Conservation (phyloP, 139 green algal species). For the Mesotaenium endlicherianum region DNA sequence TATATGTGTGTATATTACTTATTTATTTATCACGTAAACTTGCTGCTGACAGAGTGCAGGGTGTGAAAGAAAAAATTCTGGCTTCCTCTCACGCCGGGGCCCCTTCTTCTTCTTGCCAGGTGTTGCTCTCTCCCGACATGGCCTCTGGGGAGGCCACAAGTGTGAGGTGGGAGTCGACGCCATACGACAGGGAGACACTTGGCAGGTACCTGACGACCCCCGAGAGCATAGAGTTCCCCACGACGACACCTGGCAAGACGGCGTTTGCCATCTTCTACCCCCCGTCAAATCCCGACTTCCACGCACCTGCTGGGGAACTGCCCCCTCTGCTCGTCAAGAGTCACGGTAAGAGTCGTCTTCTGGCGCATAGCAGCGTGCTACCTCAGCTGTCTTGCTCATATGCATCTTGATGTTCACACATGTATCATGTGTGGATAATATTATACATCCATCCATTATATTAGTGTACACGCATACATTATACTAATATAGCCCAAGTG, state of each 20-base stretch:
- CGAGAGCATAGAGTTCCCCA: slow-evolving; percentile 64
- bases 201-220: slow-evolving; percentile 60
- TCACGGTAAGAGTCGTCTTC: too few species aligned
- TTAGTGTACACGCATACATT: too few species aligned
- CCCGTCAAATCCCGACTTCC: slow-evolving; percentile 62
- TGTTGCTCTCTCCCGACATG: not conserved
- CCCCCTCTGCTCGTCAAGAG: slow-evolving; percentile 69
- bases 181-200: slow-evolving; percentile 20
- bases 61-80: not conserved
- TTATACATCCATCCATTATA: too few species aligned
- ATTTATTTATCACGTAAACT: too few species aligned
- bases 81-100: not conserved
- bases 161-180: not conserved
- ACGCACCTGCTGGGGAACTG: slow-evolving; percentile 45
- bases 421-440: too few species aligned
- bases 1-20: too few species aligned
- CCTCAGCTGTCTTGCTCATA: too few species aligned
- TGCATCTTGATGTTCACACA: too few species aligned
- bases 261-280: slow-evolving; percentile 69
- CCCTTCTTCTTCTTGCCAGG: not conserved
- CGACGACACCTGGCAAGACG: slow-evolving; percentile 45
- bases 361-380: too few species aligned
- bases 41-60: too few species aligned
- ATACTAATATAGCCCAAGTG: too few species aligned
- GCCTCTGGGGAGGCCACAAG: not conserved